phyloP scores from a whole-genome alignment of 805 yeast genomes.

The Myxozyma neotropica region DNA sequence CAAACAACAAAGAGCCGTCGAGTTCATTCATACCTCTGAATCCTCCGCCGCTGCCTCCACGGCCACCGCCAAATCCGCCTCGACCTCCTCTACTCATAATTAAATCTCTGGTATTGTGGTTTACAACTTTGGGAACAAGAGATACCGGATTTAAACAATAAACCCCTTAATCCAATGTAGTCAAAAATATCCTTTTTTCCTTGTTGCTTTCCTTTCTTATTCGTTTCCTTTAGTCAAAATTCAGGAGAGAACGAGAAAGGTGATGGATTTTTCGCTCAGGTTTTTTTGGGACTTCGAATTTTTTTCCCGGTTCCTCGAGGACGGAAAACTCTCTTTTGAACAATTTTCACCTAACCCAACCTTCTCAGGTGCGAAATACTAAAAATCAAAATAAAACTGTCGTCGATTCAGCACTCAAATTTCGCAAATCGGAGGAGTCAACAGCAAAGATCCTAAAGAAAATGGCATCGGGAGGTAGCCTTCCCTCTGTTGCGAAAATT shows the following conservation, averaged over 20 bases:
- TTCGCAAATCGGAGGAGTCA: too few species aligned
- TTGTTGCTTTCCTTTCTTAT: neutral
- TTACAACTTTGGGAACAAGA: neutral
- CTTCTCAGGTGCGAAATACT: too few species aligned
- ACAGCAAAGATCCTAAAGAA: too few species aligned
- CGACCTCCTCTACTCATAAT: conserved; percentile 66
- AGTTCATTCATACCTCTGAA: conserved; percentile 22
- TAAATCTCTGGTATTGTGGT: neutral
- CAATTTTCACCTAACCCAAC: conserved; percentile 9
- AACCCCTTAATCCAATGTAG: neutral
- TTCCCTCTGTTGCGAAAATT: conserved; percentile 11
- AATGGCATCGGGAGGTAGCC: neutral
- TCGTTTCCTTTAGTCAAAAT: too few species aligned
- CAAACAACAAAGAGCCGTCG: neutral
- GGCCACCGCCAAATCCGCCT: conserved; percentile 58
- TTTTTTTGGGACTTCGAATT: conserved; percentile 10
- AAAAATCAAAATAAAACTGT: neutral
- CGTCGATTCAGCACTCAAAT: too few species aligned
- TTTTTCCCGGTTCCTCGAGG: neutral
- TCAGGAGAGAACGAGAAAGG: neutral
- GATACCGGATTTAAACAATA: neutral
- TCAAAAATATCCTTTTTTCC: neutral
- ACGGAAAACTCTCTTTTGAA: neutral
- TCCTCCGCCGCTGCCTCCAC: conserved; percentile 60
- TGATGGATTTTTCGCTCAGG: too few species aligned